Base-by-base conservation (phyloP, 371 early-diverging fungal species). In the Mucor velutinosus region DNA sequence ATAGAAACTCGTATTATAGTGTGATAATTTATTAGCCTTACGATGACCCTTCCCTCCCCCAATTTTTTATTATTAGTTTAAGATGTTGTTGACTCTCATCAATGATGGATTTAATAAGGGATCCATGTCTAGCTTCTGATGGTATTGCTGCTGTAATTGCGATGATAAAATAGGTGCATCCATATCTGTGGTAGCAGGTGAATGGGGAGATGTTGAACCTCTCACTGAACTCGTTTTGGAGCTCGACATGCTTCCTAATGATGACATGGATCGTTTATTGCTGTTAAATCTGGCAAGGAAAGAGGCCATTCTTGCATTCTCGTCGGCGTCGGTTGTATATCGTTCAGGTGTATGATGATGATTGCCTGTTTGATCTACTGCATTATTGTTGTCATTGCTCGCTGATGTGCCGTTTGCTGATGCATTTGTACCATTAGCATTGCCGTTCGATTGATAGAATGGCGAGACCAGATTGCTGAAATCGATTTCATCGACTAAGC, bases 191-290 rank as follows among this genome's bases (percentile, higher is more conserved):
- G 71, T 72, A 15, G 73, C 65, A 32, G 78, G 71, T 25, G 76
- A 75, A 27, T 66, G 65, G 39, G 73, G 78, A 12, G 73, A 78
- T n/a, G 73, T 67, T 21, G 73, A 73, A 14, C 71, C 77, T 59
- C 77, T 66, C n/a, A 72, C 70, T n/a, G 74, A 74, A 41, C 74
- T 74, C 49, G 77, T 77, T 39, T 77, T 77, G 12, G 77, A 71
- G 37, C 75, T 75, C 11, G 70, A 60, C 63, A 75, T 65, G 41
- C 75, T 75, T 15, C 64, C 65, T 7, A 69, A 63, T 0, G 74
- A 68, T 17, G 74, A 73, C 64, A 67, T 60, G 19, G 71, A 51
- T 27, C 64, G 29, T 58, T 47, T 72, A 39, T 0, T 51, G 51
- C 12, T 51, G 25, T 53, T 70, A 37, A 67, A 62, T 35, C 68